These are phyloP conservation scores for Vanrija sp. DNA, from an alignment of 1,284 basidiomycete species.

Conservation along the genomic window DNA sequence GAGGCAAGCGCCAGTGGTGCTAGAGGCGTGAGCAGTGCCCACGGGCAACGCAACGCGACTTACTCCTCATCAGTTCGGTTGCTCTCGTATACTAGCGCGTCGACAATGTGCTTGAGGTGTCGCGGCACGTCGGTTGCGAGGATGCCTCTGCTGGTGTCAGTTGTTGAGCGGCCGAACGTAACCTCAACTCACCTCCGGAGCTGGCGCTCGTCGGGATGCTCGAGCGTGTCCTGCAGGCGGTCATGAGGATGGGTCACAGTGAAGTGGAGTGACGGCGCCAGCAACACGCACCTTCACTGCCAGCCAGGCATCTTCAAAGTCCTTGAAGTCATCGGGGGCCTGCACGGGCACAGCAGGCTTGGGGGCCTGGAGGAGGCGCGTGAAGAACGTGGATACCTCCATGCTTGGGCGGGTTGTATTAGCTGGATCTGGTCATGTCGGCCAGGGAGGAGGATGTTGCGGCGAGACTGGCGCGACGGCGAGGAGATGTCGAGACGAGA, in stretches of 20 bases:
- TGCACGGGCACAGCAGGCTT: constrained; percentile 16
- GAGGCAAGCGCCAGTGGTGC: constrained; percentile 77
- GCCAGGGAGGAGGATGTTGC: too few species aligned
- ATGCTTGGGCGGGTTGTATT: constrained; percentile 11
- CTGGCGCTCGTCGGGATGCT: constrained; percentile 46
- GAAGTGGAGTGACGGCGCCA: too few species aligned
- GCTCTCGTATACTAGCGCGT: constrained; percentile 80
- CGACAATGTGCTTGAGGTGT: constrained; percentile 75
- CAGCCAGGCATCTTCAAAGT: constrained; percentile 41
- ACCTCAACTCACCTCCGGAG: constrained; percentile 46
- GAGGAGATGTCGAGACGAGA: too few species aligned
- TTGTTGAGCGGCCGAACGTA: constrained; percentile 55
- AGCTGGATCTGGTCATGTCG: too few species aligned
- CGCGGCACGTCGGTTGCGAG: constrained; percentile 72
- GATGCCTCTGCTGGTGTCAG: constrained; percentile 62
- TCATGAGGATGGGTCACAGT: neutral
- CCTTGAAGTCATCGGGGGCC: constrained; percentile 31
- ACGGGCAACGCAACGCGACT: constrained; percentile 37
- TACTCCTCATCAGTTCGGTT: constrained; percentile 78
- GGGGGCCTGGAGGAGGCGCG: constrained; percentile 38
- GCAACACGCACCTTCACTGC: constrained; percentile 27
- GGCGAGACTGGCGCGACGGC: too few species aligned
- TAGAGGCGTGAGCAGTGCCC: constrained; percentile 41
- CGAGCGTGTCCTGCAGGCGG: constrained; percentile 33
- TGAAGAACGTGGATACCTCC: constrained; percentile 44